Conservation (phyloP, 148 eudicot genomes). For the Rhododendron henanense region DNA sequence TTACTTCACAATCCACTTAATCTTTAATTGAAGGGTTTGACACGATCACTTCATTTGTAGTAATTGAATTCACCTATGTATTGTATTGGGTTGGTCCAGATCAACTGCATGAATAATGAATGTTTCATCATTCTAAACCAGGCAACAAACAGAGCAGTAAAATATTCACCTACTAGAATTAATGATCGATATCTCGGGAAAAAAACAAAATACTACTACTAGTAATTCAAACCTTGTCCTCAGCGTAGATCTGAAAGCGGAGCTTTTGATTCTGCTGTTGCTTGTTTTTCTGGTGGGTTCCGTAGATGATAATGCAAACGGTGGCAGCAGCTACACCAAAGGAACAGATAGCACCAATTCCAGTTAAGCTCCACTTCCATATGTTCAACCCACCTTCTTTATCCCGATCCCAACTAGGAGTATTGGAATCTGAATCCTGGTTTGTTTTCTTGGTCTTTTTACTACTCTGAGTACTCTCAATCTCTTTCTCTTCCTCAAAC, state of each 20-base stretch:
- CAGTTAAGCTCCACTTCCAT: slow-evolving; percentile 68
- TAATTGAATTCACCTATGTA: background rate
- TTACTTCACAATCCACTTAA: background rate
- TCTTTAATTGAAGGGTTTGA: background rate
- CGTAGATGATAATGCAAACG: slow-evolving; percentile 49
- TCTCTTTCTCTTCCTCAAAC: slow-evolving; percentile 31
- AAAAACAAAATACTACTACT: background rate
- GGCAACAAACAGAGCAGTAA: background rate
- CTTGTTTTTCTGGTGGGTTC: slow-evolving; percentile 37
- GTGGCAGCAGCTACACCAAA: slow-evolving; percentile 85
- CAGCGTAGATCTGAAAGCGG: slow-evolving; percentile 55
- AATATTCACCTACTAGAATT: background rate
- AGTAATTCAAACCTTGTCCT: slow-evolving; percentile 55
- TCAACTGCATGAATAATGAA: background rate
- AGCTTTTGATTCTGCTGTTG: slow-evolving; percentile 46
- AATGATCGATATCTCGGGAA: background rate
- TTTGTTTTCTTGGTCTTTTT: background rate
- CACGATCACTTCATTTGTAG: background rate
- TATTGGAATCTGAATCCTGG: background rate
- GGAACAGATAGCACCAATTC: slow-evolving; percentile 70
- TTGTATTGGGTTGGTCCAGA: background rate
- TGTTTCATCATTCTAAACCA: background rate
- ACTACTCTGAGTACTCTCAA: background rate
- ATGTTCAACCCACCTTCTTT: slow-evolving; percentile 31
- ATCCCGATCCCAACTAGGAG: slow-evolving; percentile 10